Conservation (phyloP, 2,329 filamentous ascomycete species). For the Tolypocladium tropicale region DNA sequence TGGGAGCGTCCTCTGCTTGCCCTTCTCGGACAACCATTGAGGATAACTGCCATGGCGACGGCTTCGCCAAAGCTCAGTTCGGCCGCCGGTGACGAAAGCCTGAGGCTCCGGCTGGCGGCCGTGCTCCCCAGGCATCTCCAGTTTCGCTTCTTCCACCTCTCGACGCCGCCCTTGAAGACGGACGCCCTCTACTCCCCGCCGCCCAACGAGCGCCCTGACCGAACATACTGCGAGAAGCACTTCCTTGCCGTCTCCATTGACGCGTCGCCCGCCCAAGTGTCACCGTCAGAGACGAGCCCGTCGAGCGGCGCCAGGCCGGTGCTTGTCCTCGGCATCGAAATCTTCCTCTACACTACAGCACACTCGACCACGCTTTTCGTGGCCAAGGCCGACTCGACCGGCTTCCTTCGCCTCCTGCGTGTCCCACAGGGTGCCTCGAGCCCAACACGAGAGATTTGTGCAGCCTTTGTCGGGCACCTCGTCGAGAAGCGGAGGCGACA, state of each 20-base stretch:
- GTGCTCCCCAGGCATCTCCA: conserved; percentile 42
- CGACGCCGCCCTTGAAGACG: conserved; percentile 67
- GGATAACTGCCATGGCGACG: not conserved
- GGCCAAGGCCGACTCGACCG: conserved; percentile 94
- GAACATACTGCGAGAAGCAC: conserved; percentile 81
- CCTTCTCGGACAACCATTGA: not conserved
- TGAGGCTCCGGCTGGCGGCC: conserved; percentile 25
- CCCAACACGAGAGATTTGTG: conserved; percentile 63
- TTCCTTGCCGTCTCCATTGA: conserved; percentile 48
- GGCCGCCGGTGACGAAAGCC: not conserved
- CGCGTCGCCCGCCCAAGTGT: not conserved
- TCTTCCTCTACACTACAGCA: conserved; percentile 76
- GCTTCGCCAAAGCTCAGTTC: not conserved
- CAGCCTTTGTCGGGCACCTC: conserved; percentile 67
- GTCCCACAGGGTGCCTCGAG: conserved; percentile 55
- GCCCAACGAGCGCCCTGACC: conserved; percentile 59
- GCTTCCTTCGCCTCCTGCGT: conserved; percentile 61
- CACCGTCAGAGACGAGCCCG: conserved; percentile 1
- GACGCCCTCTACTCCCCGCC: conserved; percentile 71
- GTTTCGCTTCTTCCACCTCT: conserved; percentile 76
- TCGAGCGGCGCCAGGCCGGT: conserved; percentile 33
- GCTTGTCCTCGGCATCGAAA: conserved; percentile 73
- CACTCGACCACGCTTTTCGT: conserved; percentile 83
- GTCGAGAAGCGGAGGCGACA: conserved; percentile 55
- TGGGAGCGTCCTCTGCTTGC: not conserved